These are phyloP conservation scores for Aspergillus quadricinctus DNA, from an alignment of 2,329 filamentous ascomycete genomes.

Conservation along the genomic window DNA sequence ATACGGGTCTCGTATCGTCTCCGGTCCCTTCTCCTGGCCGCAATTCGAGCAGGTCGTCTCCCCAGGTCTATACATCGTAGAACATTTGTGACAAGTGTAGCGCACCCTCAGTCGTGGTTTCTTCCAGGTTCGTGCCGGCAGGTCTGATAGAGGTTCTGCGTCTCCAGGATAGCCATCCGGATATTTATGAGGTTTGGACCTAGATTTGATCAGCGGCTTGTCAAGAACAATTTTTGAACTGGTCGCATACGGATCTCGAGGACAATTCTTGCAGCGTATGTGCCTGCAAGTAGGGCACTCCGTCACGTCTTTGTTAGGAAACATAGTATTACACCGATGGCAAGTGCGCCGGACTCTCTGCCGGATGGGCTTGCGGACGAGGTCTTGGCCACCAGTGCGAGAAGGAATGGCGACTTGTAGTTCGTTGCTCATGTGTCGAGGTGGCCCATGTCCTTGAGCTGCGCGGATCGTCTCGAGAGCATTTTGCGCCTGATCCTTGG, in stretches of 20 bases:
- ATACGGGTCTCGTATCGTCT: slow-evolving; percentile 42
- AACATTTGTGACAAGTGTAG: slow-evolving; percentile 41
- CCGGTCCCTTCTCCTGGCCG: slow-evolving; percentile 38
- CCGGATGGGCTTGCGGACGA: slow-evolving; percentile 66
- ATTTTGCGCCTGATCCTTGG: slow-evolving; percentile 53
- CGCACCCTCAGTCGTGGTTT: slow-evolving; percentile 36
- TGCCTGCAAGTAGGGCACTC: slow-evolving; percentile 68
- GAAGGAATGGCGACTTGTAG: slow-evolving; percentile 50
- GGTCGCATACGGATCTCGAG: slow-evolving; percentile 67
- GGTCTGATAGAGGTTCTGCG: slow-evolving; percentile 32
- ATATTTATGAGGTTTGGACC: slow-evolving; percentile 40
- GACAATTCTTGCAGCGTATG: slow-evolving; percentile 72
- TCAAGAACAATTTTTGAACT: background rate
- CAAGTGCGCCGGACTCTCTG: slow-evolving; percentile 73
- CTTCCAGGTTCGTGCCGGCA: slow-evolving; percentile 33
- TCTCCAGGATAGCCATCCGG: slow-evolving; percentile 45
- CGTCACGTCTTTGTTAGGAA: slow-evolving; percentile 52
- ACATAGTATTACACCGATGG: slow-evolving; percentile 66
- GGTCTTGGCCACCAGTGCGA: slow-evolving; percentile 63
- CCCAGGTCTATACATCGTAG: slow-evolving; percentile 28
- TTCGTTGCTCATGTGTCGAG: slow-evolving; percentile 43
- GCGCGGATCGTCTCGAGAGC: slow-evolving; percentile 16
- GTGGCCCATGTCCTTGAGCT: slow-evolving; percentile 7
- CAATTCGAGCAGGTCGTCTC: slow-evolving; percentile 35
- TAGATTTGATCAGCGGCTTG: slow-evolving; percentile 14